These are phyloP conservation scores for Candida albicans DNA, from an alignment of 1,139 yeast species.

Conservation along the genomic window DNA sequence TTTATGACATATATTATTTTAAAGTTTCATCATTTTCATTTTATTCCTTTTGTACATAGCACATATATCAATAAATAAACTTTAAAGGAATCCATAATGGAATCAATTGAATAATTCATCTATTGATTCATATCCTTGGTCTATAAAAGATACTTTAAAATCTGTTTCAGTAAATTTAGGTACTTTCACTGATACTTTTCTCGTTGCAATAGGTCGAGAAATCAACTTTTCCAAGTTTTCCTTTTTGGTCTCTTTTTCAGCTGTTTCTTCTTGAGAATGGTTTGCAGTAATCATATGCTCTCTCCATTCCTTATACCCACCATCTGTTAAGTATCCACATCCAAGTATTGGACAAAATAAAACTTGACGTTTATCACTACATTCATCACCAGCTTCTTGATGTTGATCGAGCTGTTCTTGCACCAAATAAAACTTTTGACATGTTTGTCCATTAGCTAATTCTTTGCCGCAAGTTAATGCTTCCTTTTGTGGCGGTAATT, in stretches of 20 bases:
- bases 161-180: constrained; percentile 1
- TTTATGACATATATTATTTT: background rate
- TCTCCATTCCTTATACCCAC: constrained; percentile 35
- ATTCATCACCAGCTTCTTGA: constrained; percentile 16
- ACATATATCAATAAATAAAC: background rate
- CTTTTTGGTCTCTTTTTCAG: background rate
- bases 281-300: constrained; percentile 23
- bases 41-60: background rate
- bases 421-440: constrained; percentile 17
- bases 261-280: constrained; percentile 4
- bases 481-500: constrained; percentile 23
- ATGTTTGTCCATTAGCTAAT: constrained; percentile 9
- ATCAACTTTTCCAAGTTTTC: background rate
- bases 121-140: constrained; percentile 21
- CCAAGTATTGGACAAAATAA: constrained; percentile 43
- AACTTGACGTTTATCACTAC: constrained; percentile 33
- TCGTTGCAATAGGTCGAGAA: background rate
- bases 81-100: background rate
- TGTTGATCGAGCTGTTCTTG: constrained; percentile 23
- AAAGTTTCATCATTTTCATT: background rate
- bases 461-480: constrained; percentile 19
- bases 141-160: background rate
- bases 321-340: constrained; percentile 42
- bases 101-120: constrained; percentile 21
- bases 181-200: constrained; percentile 1